Evolutionary conservation across 768 basidiomycete species (phyloP).

Genomic region (Suillus sp.): DNA sequence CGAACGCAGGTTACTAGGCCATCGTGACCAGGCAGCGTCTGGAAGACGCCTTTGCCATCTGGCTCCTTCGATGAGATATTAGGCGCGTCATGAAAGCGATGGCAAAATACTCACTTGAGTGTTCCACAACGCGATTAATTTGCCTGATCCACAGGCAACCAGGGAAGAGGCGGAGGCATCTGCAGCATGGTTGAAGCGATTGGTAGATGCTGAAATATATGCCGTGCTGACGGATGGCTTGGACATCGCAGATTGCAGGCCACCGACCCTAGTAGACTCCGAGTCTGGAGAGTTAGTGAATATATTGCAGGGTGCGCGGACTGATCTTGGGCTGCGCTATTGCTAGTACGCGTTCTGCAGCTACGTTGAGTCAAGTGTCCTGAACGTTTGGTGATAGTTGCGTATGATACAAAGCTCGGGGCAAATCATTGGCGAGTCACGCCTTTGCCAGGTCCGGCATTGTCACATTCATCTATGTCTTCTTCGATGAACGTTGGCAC

Average conservation of each 20-base stretch:
- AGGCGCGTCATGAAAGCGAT: constrained; percentile 8
- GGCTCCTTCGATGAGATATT: constrained; percentile 41
- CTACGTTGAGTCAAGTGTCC: background rate
- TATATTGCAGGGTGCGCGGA: background rate
- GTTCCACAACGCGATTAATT: constrained; percentile 62
- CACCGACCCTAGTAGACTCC: background rate
- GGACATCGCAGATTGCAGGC: constrained; percentile 1
- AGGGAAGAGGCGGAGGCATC: constrained; percentile 36
- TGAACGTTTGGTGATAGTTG: background rate
- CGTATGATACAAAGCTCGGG: background rate
- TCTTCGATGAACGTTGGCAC: background rate
- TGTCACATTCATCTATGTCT: background rate
- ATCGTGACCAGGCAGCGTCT: constrained; percentile 76
- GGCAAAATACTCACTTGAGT: constrained; percentile 41
- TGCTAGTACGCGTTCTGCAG: background rate
- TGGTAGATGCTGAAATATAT: constrained; percentile 52
- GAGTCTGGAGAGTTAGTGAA: background rate
- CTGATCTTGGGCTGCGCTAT: background rate
- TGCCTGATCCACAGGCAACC: constrained; percentile 60
- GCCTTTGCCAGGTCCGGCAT: background rate
- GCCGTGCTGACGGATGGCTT: constrained; percentile 22
- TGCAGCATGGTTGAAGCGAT: constrained; percentile 46
- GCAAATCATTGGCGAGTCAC: background rate
- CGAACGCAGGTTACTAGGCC: constrained; percentile 76
- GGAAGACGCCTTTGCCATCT: constrained; percentile 54